Evolutionary conservation across 2,329 filamentous ascomycete species (phyloP).

Genomic region (Fusarium devonianum): DNA sequence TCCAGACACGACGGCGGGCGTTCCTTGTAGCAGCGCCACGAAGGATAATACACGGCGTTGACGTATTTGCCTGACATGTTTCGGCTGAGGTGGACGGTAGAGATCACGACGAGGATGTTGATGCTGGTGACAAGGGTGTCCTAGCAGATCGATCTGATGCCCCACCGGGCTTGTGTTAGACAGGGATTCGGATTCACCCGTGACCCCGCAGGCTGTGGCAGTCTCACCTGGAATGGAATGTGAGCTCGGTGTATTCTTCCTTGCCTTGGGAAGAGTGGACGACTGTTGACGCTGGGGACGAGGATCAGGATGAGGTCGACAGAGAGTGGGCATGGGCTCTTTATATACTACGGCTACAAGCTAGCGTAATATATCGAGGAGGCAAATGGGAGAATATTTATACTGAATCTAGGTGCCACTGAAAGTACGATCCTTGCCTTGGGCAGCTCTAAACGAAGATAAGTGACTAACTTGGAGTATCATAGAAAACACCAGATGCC

Average conservation of each 20-base stretch:
- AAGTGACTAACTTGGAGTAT: not conserved
- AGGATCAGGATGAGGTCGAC: not conserved
- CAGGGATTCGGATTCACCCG: constrained; percentile 8
- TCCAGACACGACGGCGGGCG: constrained; percentile 66
- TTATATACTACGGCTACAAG: not conserved
- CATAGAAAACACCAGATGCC: not conserved
- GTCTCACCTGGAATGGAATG: no score
- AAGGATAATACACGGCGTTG: constrained; percentile 67
- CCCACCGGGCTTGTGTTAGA: constrained; percentile 3
- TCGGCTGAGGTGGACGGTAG: not conserved
- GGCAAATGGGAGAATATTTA: not conserved
- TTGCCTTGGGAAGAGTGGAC: not conserved
- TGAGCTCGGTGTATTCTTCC: no score
- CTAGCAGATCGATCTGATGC: constrained; percentile 15
- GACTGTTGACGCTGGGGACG: not conserved
- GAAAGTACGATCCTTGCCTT: not conserved
- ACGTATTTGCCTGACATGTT: constrained; percentile 33
- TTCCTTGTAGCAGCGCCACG: constrained; percentile 68
- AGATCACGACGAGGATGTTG: not conserved
- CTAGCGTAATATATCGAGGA: not conserved
- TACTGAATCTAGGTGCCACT: constrained; percentile 21
- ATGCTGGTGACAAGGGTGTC: not conserved
- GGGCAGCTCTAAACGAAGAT: not conserved
- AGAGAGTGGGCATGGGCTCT: not conserved
- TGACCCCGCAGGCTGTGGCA: constrained; percentile 12